Evolutionary conservation across 805 yeast genomes (phyloP).

Genomic region (Candida easanensis): DNA sequence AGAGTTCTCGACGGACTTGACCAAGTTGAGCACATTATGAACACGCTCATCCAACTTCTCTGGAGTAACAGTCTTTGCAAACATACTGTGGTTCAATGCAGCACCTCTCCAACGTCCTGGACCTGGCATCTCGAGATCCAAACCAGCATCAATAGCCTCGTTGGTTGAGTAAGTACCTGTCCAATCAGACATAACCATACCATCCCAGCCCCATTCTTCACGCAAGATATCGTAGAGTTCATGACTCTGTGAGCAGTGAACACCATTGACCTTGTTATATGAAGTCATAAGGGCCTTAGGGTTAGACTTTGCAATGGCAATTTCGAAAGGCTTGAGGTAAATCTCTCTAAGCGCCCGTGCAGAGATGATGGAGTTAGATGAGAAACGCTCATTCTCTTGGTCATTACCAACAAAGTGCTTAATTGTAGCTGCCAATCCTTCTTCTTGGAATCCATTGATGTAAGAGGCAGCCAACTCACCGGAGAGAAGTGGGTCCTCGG

Average conservation of each 20-base stretch:
- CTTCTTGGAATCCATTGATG: conserved; percentile 50
- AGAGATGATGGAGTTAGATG: conserved; percentile 45
- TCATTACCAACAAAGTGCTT: conserved; percentile 64
- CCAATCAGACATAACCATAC: conserved; percentile 62
- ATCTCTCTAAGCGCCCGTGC: conserved; percentile 62
- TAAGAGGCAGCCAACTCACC: conserved; percentile 43
- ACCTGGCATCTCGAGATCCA: conserved; percentile 68
- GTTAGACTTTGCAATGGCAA: conserved; percentile 49
- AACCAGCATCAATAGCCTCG: conserved; percentile 48
- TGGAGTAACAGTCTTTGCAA: conserved; percentile 35
- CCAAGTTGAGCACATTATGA: conserved; percentile 43
- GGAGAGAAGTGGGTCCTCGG: conserved; percentile 54
- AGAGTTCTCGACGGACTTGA: conserved; percentile 40
- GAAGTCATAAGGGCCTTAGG: conserved; percentile 59
- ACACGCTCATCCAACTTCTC: conserved; percentile 47
- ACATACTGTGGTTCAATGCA: conserved; percentile 35
- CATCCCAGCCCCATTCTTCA: conserved; percentile 55
- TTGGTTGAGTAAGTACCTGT: conserved; percentile 50
- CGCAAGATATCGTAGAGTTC: conserved; percentile 43
- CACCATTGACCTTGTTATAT: conserved; percentile 60
- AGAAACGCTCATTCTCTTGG: conserved; percentile 50
- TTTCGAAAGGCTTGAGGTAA: conserved; percentile 57
- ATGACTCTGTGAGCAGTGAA: conserved; percentile 45
- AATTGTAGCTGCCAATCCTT: conserved; percentile 48
- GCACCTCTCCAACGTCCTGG: conserved; percentile 44